These are phyloP conservation scores for Berberis vulgaris DNA, from an alignment of 164 flowering plant genomes.

Conservation along the genomic window DNA sequence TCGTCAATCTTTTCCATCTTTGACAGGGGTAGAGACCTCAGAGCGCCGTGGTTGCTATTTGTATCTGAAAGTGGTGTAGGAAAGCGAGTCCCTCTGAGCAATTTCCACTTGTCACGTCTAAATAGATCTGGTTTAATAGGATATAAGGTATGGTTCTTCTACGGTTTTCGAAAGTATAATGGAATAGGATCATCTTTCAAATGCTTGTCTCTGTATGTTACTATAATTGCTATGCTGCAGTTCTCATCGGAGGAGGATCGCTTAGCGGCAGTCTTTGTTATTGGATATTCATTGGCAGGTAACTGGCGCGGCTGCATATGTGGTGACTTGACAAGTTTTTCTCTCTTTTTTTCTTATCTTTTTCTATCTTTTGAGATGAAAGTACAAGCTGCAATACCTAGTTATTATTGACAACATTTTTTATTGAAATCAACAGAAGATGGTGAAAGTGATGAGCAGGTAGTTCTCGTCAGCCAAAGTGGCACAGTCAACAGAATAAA, in stretches of 20 bases:
- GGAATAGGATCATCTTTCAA: background rate
- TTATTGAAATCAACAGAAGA: slow-evolving; percentile 39
- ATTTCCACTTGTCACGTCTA: slow-evolving; percentile 54
- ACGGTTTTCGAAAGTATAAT: background rate
- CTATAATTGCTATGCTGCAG: background rate
- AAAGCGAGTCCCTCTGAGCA: slow-evolving; percentile 85
- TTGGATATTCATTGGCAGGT: slow-evolving; percentile 76
- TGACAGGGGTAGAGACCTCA: slow-evolving; percentile 26
- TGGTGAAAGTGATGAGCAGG: slow-evolving; percentile 94
- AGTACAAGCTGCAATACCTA: no score
- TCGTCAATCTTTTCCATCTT: background rate
- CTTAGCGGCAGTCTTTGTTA: slow-evolving; percentile 80
- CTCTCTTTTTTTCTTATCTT: background rate
- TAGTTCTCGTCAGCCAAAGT: slow-evolving; percentile 92
- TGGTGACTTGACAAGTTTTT: background rate
- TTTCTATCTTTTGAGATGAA: background rate
- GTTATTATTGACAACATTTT: background rate
- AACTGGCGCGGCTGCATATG: background rate
- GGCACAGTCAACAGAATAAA: slow-evolving; percentile 94
- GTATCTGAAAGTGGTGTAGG: slow-evolving; percentile 83
- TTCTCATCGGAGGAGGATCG: slow-evolving; percentile 30
- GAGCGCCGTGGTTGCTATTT: slow-evolving; percentile 86
- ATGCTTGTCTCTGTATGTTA: background rate
- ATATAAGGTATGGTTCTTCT: slow-evolving; percentile 50
- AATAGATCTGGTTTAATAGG: slow-evolving; percentile 82